phyloP scores from a whole-genome alignment of 169 alveolate genomes.

The Eimeria acervulina region DNA sequence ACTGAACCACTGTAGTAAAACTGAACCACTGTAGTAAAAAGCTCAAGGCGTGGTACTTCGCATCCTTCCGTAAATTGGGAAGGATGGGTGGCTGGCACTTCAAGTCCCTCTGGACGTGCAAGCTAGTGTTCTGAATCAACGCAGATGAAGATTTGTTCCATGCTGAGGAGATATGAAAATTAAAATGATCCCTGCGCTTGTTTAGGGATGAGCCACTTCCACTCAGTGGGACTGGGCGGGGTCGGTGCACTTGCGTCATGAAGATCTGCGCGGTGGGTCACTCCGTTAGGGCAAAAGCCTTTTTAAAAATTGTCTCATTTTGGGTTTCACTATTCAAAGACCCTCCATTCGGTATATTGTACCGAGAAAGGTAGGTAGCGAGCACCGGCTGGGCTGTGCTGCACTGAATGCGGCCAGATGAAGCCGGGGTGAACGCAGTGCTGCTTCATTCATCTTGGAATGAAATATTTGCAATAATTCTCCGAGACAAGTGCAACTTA shows the following conservation, averaged over 20 bases:
- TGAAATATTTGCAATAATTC: background rate
- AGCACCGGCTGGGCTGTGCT: background rate
- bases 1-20: too few species aligned
- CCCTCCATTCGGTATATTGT: background rate
- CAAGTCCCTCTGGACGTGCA: background rate
- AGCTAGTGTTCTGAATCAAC: background rate
- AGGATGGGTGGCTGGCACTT: background rate
- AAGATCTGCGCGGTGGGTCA: background rate
- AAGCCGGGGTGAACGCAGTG: background rate
- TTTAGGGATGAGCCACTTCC: background rate
- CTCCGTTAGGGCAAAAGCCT: background rate
- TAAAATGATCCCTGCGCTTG: background rate
- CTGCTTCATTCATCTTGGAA: background rate
- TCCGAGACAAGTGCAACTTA: background rate
- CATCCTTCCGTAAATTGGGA: background rate
- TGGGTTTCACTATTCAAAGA: background rate
- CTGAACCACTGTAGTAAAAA: background rate
- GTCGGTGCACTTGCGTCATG: background rate
- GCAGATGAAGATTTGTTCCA: background rate
- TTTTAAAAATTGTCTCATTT: background rate
- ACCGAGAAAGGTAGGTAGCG: background rate
- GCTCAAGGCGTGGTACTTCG: background rate
- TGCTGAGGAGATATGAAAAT: background rate
- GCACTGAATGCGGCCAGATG: background rate
- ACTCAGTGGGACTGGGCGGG: constrained; percentile 6